Percentiles rank a stretch among this genome's conserved stretches.
These are phyloP conservation scores for Pichiaceae sp. DNA, from an alignment of 1,139 yeast species.

Conservation along the genomic window DNA sequence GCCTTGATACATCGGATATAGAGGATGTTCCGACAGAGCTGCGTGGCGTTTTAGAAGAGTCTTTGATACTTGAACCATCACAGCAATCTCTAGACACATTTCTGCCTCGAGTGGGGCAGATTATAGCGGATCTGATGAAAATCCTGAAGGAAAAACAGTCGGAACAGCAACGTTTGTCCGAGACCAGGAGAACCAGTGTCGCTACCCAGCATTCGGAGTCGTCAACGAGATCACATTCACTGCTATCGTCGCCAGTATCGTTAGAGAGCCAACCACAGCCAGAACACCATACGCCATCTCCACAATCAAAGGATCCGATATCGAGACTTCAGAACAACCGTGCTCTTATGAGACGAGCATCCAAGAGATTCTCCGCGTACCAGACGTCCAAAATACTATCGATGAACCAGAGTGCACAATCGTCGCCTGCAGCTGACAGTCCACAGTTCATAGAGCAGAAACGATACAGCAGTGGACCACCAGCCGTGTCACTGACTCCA, in stretches of 20 bases:
- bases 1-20: conserved; percentile 60
- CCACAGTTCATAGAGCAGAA: background rate
- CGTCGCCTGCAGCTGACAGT: background rate
- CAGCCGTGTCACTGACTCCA: background rate
- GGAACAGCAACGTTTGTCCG: conserved; percentile 23
- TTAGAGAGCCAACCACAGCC: conserved; percentile 3
- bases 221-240: background rate
- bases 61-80: conserved; percentile 79
- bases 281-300: background rate
- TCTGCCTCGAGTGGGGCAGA: conserved; percentile 78
- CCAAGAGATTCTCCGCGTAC: conserved; percentile 85
- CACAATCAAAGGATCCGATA: conserved; percentile 43
- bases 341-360: conserved; percentile 82
- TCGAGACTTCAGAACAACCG: conserved; percentile 74
- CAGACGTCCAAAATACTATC: conserved; percentile 38
- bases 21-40: conserved; percentile 73
- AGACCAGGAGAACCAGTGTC: conserved; percentile 16
- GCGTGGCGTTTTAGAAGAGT: conserved; percentile 74
- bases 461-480: background rate
- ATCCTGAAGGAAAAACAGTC: conserved; percentile 76
- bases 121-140: conserved; percentile 73
- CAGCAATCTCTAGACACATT: conserved; percentile 75
- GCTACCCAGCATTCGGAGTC: conserved; percentile 7
- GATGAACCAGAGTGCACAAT: conserved; percentile 12
- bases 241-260: background rate